A percentile compares a stretch with the other conserved stretches of the same genome.
phyloP scores from a whole-genome alignment of 345 rosid genomes.

The Arabidopsis arenosa region DNA sequence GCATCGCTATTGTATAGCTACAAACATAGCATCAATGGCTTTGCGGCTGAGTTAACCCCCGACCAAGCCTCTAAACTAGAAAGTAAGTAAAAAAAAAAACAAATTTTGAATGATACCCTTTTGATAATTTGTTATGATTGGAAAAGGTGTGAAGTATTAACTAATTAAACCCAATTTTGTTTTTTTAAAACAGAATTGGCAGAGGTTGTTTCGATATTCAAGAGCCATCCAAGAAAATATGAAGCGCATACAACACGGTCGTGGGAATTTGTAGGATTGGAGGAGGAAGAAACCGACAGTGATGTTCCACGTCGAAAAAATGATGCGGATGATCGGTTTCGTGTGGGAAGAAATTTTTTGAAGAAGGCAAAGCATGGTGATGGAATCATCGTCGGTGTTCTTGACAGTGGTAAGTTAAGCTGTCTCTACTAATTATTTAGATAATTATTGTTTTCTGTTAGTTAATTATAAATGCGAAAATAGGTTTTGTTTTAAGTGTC shows the following conservation, averaged over 20 bases:
- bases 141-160: not conserved
- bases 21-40: constrained; percentile 87
- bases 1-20: constrained; percentile 85
- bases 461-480: not conserved
- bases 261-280: constrained; percentile 82
- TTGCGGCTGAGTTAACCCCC: constrained; percentile 67
- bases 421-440: constrained; percentile 23
- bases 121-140: not conserved
- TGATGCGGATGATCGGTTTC: constrained; percentile 43
- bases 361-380: constrained; percentile 66
- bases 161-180: not conserved
- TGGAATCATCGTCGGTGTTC: constrained; percentile 68
- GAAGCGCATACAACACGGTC: constrained; percentile 83
- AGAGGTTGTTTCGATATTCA: constrained; percentile 63
- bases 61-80: constrained; percentile 67
- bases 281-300: constrained; percentile 45
- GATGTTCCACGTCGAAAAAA: constrained; percentile 1
- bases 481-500: not conserved
- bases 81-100: constrained; percentile 10
- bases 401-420: constrained; percentile 72
- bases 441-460: constrained; percentile 23
- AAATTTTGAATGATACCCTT: not conserved
- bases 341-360: constrained; percentile 46
- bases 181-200: constrained; percentile 53
- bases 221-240: constrained; percentile 58